Evolutionary conservation across 176 grass and related monocot genomes (phyloP).

Genomic region (Ensete ventricosum): DNA sequence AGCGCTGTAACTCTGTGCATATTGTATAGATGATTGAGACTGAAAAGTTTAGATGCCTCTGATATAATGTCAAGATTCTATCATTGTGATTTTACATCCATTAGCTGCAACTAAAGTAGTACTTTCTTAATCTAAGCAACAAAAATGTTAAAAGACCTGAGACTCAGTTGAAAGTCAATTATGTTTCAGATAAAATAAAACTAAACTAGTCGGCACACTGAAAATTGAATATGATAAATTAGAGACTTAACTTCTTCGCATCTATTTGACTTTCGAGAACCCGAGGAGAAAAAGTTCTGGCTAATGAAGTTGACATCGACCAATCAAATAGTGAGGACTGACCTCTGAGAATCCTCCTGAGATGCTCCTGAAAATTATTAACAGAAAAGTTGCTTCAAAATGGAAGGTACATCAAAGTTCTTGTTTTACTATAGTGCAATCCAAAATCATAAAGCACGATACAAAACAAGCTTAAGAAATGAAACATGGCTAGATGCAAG

Average conservation of each 20-base stretch:
- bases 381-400: conserved; percentile 11
- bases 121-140: neutral
- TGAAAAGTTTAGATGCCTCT: too few relatives aligned
- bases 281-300: conserved; percentile 79
- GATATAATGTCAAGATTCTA: neutral
- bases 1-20: neutral
- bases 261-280: conserved; percentile 91
- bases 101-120: neutral
- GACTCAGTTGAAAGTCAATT: too few relatives aligned
- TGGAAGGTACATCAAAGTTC: neutral
- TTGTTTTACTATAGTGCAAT: neutral
- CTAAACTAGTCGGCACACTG: neutral
- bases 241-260: conserved; percentile 68
- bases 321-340: conserved; percentile 98
- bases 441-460: neutral
- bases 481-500: neutral
- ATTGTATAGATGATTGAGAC: too few relatives aligned
- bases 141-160: neutral
- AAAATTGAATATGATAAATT: neutral
- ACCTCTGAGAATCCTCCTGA: conserved; percentile 95
- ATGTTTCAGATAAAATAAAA: too few relatives aligned
- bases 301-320: conserved; percentile 86
- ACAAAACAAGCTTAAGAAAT: neutral
- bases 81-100: neutral
- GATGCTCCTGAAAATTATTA: conserved; percentile 61